phyloP scores from a whole-genome alignment of 192 early-diverging fungal species.

The Coemansia sp. region DNA sequence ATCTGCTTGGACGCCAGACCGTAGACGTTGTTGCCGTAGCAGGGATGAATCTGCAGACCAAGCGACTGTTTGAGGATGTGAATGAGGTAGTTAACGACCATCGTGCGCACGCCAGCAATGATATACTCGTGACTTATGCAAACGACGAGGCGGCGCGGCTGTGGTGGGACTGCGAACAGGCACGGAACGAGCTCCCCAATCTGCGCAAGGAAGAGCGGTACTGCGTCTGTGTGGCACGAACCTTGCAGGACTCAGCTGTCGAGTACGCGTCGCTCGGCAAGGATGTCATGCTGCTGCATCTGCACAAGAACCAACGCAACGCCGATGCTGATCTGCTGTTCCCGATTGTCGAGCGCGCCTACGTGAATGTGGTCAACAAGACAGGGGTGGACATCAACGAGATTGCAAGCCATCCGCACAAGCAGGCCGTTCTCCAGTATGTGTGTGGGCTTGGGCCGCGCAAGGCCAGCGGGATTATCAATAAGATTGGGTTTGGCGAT shows the following conservation, averaged over 20 bases:
- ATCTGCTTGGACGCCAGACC: conserved; percentile 59
- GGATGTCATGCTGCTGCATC: conserved; percentile 62
- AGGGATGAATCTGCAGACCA: conserved; percentile 74
- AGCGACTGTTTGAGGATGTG: conserved; percentile 72
- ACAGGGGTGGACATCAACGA: conserved; percentile 91
- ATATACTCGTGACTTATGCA: conserved; percentile 67
- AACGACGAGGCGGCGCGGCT: conserved; percentile 88
- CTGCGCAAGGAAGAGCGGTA: conserved; percentile 75
- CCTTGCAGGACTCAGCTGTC: conserved; percentile 78
- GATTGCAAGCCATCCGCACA: conserved; percentile 66
- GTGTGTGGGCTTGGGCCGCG: conserved; percentile 92
- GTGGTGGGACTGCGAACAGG: conserved; percentile 76
- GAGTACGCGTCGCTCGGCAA: conserved; percentile 79
- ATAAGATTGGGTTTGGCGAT: conserved; percentile 31
- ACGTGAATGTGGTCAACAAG: conserved; percentile 82
- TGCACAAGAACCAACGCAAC: conserved; percentile 76
- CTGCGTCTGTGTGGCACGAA: conserved; percentile 79
- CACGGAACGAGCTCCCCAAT: conserved; percentile 69
- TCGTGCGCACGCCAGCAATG: conserved; percentile 50
- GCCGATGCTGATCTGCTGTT: conserved; percentile 68
- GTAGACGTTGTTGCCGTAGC: conserved; percentile 82
- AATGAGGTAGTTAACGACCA: conserved; percentile 58
- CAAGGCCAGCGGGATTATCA: conserved; percentile 80
- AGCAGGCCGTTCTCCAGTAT: conserved; percentile 75
- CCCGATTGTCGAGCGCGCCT: conserved; percentile 74